phyloP scores from a whole-genome alignment of 768 basidiomycete species.

The Macrolepiota fuliginosa region DNA sequence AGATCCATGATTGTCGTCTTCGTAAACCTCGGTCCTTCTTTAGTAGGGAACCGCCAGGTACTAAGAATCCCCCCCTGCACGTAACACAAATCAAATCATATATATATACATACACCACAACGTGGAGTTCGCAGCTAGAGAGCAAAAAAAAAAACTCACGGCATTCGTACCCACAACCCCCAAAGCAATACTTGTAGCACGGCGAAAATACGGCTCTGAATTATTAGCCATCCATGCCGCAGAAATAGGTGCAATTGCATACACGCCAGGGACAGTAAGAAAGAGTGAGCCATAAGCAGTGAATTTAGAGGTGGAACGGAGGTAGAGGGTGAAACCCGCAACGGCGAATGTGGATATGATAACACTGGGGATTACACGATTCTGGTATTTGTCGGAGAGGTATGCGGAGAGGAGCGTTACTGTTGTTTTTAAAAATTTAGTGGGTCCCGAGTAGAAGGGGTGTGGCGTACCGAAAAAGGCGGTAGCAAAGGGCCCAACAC shows the following conservation, averaged over 20 bases:
- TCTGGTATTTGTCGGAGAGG: no score
- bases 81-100: neutral
- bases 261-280: no score
- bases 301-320: constrained; percentile 26
- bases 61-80: constrained; percentile 36
- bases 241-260: constrained; percentile 26
- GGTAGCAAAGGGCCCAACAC: constrained; percentile 35
- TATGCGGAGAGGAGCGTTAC: constrained; percentile 25
- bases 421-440: constrained; percentile 10
- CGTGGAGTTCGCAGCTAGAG: no score
- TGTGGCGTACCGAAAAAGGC: constrained; percentile 30
- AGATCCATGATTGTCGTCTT: constrained; percentile 36
- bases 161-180: constrained; percentile 34
- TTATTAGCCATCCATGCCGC: constrained; percentile 37
- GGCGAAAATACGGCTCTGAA: no score
- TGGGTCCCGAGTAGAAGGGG: neutral
- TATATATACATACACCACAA: no score
- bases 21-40: constrained; percentile 32
- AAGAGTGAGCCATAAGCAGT: constrained; percentile 30
- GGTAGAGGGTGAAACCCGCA: constrained; percentile 30
- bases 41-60: constrained; percentile 38
- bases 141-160: constrained; percentile 17
- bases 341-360: constrained; percentile 22
- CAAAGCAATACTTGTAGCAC: constrained; percentile 32
- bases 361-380: constrained; percentile 23